Evolutionary conservation across 257 asterid species (phyloP).

Genomic region (Jacaranda copaia): DNA sequence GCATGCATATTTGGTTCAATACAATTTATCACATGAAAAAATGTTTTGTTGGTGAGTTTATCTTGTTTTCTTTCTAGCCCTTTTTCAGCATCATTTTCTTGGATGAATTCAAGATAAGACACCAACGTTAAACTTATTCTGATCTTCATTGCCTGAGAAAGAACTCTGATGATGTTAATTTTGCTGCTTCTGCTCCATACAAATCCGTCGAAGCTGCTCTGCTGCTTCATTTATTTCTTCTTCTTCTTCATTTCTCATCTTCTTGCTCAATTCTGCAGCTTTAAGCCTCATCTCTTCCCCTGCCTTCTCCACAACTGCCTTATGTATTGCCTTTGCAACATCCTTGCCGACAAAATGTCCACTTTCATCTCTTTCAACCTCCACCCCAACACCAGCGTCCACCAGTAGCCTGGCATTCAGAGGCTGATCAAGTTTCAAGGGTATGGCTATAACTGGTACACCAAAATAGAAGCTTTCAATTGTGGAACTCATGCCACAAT

Average conservation of each 20-base stretch:
- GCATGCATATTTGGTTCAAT: no score
- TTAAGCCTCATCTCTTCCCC: conserved; percentile 38
- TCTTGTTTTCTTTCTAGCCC: no score
- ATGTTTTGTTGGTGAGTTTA: no score
- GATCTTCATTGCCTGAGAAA: no score
- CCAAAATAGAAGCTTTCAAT: conserved; percentile 17
- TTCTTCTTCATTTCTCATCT: conserved; percentile 46
- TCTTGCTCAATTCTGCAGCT: conserved; percentile 37
- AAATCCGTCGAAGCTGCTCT: conserved; percentile 35
- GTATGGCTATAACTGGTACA: conserved; percentile 51
- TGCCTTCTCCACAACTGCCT: conserved; percentile 37
- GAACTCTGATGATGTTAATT: no score
- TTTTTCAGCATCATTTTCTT: no score
- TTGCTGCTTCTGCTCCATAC: conserved; percentile 34
- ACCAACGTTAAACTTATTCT: no score
- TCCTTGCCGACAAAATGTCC: conserved; percentile 35
- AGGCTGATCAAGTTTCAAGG: conserved; percentile 47
- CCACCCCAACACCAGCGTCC: conserved; percentile 41
- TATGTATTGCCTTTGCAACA: conserved; percentile 37
- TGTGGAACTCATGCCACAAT: conserved; percentile 48
- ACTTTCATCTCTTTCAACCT: conserved; percentile 37
- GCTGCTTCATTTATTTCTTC: conserved; percentile 36
- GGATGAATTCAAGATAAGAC: no score
- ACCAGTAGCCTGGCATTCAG: conserved; percentile 39
- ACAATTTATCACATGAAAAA: no score